phyloP scores from a whole-genome alignment of 371 early-diverging fungal species.

The Mucor plumbeus region DNA sequence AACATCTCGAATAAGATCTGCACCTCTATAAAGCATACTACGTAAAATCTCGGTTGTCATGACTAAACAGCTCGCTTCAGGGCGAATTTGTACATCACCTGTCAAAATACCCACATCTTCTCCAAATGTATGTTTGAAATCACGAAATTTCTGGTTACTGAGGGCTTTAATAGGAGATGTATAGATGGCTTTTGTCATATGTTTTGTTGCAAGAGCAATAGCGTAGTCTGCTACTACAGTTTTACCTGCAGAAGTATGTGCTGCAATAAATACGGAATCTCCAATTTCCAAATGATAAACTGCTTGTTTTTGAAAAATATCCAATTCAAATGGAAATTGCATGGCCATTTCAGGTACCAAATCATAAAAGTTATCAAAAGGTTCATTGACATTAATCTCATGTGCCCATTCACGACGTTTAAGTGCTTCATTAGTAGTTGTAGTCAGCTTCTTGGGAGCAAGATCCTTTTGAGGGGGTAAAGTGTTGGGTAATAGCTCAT shows the following conservation, averaged over 20 bases:
- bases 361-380: slow-evolving; percentile 86
- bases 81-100: slow-evolving; percentile 98
- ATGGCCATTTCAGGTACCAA: slow-evolving; percentile 84
- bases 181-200: slow-evolving; percentile 98
- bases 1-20: slow-evolving; percentile 96
- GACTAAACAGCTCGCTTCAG: slow-evolving; percentile 95
- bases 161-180: slow-evolving; percentile 99
- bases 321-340: slow-evolving; percentile 94
- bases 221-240: slow-evolving; percentile 99
- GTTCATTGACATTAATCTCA: slow-evolving; percentile 82
- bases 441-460: slow-evolving; percentile 35
- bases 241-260: slow-evolving; percentile 99
- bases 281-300: slow-evolving; percentile 95
- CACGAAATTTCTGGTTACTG: slow-evolving; percentile 99
- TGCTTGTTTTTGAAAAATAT: slow-evolving; percentile 98
- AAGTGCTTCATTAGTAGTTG: slow-evolving; percentile 30
- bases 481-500: slow-evolving; percentile 42
- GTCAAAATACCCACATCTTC: slow-evolving; percentile 98
- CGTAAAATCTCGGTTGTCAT: slow-evolving; percentile 99
- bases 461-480: slow-evolving; percentile 29
- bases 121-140: slow-evolving; percentile 92
- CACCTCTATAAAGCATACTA: slow-evolving; percentile 98
- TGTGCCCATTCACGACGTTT: slow-evolving; percentile 90
- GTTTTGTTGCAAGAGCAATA: slow-evolving; percentile 90
- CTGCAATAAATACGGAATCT: slow-evolving; percentile 98